Evolutionary conservation across 2,329 filamentous ascomycete genomes (phyloP), one percentile per base, ranked within the genome.

Genomic region (Aspergillus pseudoterreus): DNA sequence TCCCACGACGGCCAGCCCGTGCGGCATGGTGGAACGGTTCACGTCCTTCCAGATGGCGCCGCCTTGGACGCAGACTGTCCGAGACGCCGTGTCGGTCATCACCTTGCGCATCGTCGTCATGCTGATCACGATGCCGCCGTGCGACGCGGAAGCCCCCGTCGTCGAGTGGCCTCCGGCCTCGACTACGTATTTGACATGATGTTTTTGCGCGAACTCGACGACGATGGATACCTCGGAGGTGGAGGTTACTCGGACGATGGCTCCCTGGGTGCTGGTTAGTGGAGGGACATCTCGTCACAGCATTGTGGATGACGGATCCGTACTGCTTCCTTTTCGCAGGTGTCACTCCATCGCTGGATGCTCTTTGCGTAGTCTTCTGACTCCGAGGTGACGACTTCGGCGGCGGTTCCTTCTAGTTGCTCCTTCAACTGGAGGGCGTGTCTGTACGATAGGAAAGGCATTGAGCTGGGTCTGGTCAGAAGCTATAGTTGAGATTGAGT

Each of bases 161-260:
- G 81, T 81, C 1, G 78, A 79, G 63, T 84, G 82, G 0, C 80
- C 80, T 15, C 82, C 82, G 12, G 81, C 77, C 51, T 75, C 74
- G 33, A 83, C 76, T 0, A 77, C 78, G 50, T 84, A 71, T 43
- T 79, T 74, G 38, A 83, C 70, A 4, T 62, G 60, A 43, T 78
- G 62, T 12, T 71, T 59, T 1, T 64, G 67, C 21, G 76, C 75
- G 55, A 78, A 80, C 57, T 82, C 77, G n/a, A 47, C 14, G 35
- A 38, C 15, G 8, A 17, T 43, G 12, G 46, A 43, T 2, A 59
- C 50, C 22, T 59, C 57, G 3, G 24, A n/a, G 1, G 39, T 45
- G 4, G 41, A 44, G 2, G 51, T 53, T 6, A 51, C 55, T 22
- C 54, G 49, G 14, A 59, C 45, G n/a, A 59, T 46, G 30, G 57